phyloP scores from a whole-genome alignment of 192 early-diverging fungal genomes.

The Umbelopsis sp. region DNA sequence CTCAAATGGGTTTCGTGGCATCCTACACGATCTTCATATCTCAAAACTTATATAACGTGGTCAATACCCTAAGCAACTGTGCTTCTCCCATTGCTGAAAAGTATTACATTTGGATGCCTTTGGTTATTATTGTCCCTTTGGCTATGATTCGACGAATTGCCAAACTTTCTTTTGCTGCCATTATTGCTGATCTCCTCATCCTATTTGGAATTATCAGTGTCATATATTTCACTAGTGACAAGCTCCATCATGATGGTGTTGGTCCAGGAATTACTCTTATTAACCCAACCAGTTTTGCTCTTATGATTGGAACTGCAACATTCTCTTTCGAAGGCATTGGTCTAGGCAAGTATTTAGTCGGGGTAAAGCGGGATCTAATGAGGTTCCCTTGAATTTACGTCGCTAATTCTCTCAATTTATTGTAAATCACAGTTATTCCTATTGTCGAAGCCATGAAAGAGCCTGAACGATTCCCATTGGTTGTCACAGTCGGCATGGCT shows the following conservation, averaged over 20 bases:
- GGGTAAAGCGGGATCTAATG: no score
- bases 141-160: constrained; percentile 70
- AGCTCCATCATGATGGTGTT: constrained; percentile 46
- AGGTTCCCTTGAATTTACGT: neutral
- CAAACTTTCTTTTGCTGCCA: constrained; percentile 52
- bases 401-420: neutral
- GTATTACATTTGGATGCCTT: constrained; percentile 76
- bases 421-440: constrained; percentile 47
- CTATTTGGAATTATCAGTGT: constrained; percentile 72
- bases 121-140: constrained; percentile 71
- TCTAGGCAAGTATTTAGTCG: constrained; percentile 45
- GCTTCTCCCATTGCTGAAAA: constrained; percentile 56
- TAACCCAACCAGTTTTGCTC: constrained; percentile 61
- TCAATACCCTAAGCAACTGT: constrained; percentile 69
- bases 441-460: constrained; percentile 82
- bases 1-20: constrained; percentile 85
- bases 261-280: constrained; percentile 55
- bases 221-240: constrained; percentile 57
- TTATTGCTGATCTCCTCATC: constrained; percentile 77
- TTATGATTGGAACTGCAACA: constrained; percentile 71
- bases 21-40: constrained; percentile 90
- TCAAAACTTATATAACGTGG: constrained; percentile 74
- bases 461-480: constrained; percentile 72
- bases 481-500: constrained; percentile 67
- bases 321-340: constrained; percentile 54